Base-by-base conservation (phyloP, 805 yeast genomes). In the Kodamaea fukazawae region DNA sequence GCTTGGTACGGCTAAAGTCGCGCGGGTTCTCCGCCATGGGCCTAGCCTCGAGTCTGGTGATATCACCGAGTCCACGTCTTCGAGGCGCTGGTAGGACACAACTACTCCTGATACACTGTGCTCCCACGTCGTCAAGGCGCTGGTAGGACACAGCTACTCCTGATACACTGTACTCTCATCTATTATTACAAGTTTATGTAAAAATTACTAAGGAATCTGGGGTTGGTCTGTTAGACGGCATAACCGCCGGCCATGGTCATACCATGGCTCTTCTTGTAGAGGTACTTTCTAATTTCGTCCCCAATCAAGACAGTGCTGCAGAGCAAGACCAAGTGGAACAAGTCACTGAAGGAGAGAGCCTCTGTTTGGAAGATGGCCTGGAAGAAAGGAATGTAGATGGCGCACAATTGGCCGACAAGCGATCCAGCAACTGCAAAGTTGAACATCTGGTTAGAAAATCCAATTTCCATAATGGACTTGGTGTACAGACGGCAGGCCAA, bases 341-440 rank as follows among this genome's bases (percentile, higher is more conserved):
- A 62, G 60, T 93, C 99, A 11, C 73, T 64, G 6, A 89, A 56
- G 34, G 76, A 69, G 43, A 93, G 71, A 0, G 96, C 88, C 64
- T 93, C 99, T 3, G 99, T 93, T 60, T 93, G 96, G 75, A 93
- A 93, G 41, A 93, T 78, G 6, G 78, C 59, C 65, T 93, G 99
- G 73, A 93, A 86, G 54, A 90, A 89, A 44, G 97, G 96, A 32
- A 91, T 75, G 59, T 93, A 93, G 41, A 93, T 83, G 11, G 96
- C 99, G 59, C 95, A 85, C 46, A 93, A 61, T 65, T 93, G 98
- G 9, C 99, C 99, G 36, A 87, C 38, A 29, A 93, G 60, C 1
- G 96, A 89, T 1, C 93, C 86, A 10, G 85, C 79, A 13, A 93
- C 96, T 0, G 99, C 96, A 48, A 83, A 68, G 57, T 93, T 93